These are phyloP conservation scores for Chaetomium sp. DNA, from an alignment of 2,329 filamentous ascomycete species.

Conservation along the genomic window DNA sequence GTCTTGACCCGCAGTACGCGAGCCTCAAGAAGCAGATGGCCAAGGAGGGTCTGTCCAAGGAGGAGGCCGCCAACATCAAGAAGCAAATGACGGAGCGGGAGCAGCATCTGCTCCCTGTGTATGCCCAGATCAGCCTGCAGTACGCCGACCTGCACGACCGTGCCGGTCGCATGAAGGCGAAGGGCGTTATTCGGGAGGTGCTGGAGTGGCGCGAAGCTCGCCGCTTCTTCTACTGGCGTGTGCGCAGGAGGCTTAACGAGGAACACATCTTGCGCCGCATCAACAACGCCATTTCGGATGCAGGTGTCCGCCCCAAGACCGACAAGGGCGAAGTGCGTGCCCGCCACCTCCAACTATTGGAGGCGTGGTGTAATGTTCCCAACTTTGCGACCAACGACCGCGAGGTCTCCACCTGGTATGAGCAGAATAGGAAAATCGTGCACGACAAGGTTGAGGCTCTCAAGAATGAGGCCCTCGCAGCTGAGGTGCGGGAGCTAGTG, in stretches of 20 bases:
- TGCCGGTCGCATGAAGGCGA: constrained; percentile 95
- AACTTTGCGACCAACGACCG: constrained; percentile 75
- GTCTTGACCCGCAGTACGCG: constrained; percentile 78
- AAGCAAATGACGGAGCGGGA: constrained; percentile 78
- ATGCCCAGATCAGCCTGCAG: constrained; percentile 90
- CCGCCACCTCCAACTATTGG: constrained; percentile 66
- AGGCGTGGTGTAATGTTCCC: constrained; percentile 73
- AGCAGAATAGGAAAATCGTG: constrained; percentile 81
- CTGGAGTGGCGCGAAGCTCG: constrained; percentile 84
- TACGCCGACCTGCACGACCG: constrained; percentile 97
- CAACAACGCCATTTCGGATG: constrained; percentile 36
- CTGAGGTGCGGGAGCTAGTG: constrained; percentile 67
- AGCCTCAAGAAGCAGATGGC: constrained; percentile 73
- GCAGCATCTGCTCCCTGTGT: constrained; percentile 83
- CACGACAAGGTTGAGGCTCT: constrained; percentile 77
- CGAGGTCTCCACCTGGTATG: constrained; percentile 88
- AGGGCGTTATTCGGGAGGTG: constrained; percentile 80
- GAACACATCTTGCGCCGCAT: constrained; percentile 95
- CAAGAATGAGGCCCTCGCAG: constrained; percentile 56
- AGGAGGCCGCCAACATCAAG: constrained; percentile 74
- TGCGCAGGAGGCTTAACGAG: constrained; percentile 92
- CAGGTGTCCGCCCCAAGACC: constrained; percentile 31
- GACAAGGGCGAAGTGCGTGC: constrained; percentile 49
- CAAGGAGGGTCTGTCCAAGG: constrained; percentile 57
- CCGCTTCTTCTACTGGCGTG: constrained; percentile 99